Conservation (phyloP, 345 rosid genomes). For the Kernera saxatilis region DNA sequence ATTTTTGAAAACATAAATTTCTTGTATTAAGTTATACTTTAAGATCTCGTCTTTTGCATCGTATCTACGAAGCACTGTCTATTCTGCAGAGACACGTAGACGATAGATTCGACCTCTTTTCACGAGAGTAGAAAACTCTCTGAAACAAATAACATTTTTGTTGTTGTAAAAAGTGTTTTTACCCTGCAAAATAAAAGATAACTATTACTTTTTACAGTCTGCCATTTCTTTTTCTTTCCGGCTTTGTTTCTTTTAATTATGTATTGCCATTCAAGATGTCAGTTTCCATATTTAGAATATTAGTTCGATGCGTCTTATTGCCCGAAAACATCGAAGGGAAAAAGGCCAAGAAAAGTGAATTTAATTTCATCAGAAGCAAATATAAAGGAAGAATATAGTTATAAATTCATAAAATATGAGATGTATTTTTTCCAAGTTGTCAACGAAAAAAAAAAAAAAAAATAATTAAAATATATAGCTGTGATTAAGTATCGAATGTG, state of each 20-base stretch:
- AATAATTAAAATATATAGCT: neutral
- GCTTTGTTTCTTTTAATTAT: constrained; percentile 30
- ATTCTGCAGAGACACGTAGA: constrained; percentile 32
- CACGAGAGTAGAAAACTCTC: constrained; percentile 29
- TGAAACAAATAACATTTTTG: neutral
- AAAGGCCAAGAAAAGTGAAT: neutral
- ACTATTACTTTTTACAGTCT: constrained; percentile 25
- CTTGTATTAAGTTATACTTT: neutral
- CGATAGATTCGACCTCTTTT: constrained; percentile 30
- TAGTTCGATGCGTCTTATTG: constrained; percentile 27
- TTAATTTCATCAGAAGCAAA: neutral
- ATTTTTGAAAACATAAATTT: neutral
- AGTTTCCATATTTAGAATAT: constrained; percentile 33
- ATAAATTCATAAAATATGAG: neutral
- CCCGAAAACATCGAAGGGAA: neutral
- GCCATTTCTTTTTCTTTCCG: constrained; percentile 14
- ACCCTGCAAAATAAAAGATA: neutral
- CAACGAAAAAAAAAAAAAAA: neutral
- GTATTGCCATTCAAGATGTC: constrained; percentile 35
- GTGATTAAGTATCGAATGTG: too few species aligned
- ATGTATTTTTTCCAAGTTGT: neutral
- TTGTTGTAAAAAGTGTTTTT: constrained; percentile 20
- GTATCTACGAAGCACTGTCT: constrained; percentile 29
- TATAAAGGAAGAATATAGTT: neutral
- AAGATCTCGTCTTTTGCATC: constrained; percentile 23